Percentiles rank a stretch among this genome's conserved stretches.
These are phyloP conservation scores for Closterium sp. DNA, from an alignment of 139 green algal genomes.

Conservation along the genomic window DNA sequence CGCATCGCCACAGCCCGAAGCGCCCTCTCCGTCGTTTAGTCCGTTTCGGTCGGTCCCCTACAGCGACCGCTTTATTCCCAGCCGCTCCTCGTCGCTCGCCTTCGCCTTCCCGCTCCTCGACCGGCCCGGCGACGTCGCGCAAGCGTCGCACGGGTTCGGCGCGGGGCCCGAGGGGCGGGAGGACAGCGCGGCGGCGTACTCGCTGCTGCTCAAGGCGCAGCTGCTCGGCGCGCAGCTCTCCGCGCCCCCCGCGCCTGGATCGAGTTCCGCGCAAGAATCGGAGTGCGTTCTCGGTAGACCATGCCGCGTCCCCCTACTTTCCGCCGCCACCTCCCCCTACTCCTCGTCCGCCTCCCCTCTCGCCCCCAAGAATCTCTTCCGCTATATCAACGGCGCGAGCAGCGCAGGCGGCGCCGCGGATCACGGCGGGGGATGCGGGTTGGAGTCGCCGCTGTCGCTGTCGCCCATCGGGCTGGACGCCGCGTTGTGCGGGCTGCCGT, in stretches of 20 bases:
- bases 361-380: conserved; percentile 64
- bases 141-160: not conserved
- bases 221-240: conserved; percentile 43
- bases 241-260: conserved; percentile 9
- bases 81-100: conserved; percentile 32
- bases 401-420: not conserved
- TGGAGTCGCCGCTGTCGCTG: conserved; percentile 70
- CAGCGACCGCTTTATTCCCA: conserved; percentile 52
- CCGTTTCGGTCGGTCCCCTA: not conserved
- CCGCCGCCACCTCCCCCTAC: not conserved
- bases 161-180: conserved; percentile 33
- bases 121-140: not conserved
- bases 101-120: conserved; percentile 38
- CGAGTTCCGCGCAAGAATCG: conserved; percentile 44
- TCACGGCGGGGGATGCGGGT: conserved; percentile 6
- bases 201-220: conserved; percentile 71
- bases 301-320: not conserved
- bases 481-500: conserved; percentile 35
- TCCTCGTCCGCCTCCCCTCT: not conserved
- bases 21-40: no score
- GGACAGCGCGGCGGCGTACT: conserved; percentile 75
- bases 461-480: conserved; percentile 62
- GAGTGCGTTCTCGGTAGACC: conserved; percentile 57
- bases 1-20: no score
- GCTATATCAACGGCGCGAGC: conserved; percentile 58